phyloP scores from a whole-genome alignment of 305 asterid species.

The Solanum hybrid region DNA sequence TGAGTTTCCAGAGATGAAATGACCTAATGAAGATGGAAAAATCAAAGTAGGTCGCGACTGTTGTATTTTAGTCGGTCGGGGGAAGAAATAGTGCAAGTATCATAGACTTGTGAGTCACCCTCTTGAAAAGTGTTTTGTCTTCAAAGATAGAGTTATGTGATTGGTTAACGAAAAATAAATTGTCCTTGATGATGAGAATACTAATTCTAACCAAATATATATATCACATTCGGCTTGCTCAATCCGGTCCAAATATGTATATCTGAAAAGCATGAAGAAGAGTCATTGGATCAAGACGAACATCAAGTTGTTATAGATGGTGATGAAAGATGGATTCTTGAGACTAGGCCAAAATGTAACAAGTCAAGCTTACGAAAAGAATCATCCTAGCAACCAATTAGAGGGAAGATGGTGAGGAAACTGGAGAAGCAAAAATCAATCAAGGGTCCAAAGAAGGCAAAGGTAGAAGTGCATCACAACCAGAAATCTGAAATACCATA shows the following conservation, averaged over 20 bases:
- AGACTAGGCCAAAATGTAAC: background rate
- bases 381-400: background rate
- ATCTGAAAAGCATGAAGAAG: background rate
- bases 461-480: background rate
- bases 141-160: background rate
- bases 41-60: background rate
- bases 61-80: background rate
- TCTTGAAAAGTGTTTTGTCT: background rate
- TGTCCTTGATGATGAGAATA: background rate
- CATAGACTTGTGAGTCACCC: background rate
- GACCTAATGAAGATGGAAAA: background rate
- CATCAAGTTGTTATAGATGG: background rate
- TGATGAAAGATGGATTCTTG: background rate
- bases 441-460: background rate
- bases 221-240: background rate
- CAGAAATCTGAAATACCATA: background rate
- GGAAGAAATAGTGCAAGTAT: background rate
- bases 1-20: background rate
- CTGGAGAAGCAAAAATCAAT: background rate
- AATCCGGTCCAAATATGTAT: background rate
- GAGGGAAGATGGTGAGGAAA: background rate
- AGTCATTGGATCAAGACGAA: background rate
- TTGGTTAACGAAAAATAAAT: background rate
- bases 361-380: background rate
- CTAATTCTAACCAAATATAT: background rate